Base-by-base conservation (phyloP, 768 basidiomycete genomes). In the Lyophyllum shimeji region DNA sequence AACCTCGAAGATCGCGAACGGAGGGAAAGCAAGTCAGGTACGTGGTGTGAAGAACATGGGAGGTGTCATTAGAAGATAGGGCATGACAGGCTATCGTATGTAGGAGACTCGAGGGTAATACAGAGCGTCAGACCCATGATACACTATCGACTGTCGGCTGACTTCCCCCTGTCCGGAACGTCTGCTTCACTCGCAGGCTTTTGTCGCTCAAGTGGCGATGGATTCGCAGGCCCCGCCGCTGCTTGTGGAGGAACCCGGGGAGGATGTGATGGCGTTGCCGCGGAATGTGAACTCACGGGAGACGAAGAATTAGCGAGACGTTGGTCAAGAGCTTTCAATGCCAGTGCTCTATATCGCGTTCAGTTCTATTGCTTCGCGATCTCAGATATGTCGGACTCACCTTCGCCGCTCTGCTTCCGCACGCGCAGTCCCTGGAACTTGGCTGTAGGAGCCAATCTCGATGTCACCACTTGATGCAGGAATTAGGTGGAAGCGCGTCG, bases 401-500 rank as follows among this genome's bases (percentile, higher is more conserved):
- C 96, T 83, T 76, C 96, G 78, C 57, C 97, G 79, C 75, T 99
- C 97, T 18, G 97, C 97, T 73, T 99, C 97, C 20, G 97, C 97
- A 31, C 97, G 82, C 18, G 94, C 87, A 66, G 87, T 90, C 13
- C 93, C 95, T 33, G 95, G 93, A 46, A 90, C 78, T 63, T 85
- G 85, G 40, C 73, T 76, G 67, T 93, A 95, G 9, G 75, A 75
- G 13, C 85, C 90, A 57, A 80, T 78, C 67, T 95, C 93, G 34
- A 91, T 57, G 64, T 95, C 93, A 37, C 79, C 56, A 27, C 72
- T 72, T 29, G 80, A 73, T 1, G 82, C 70, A 21, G 90, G 90
- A 54, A 98, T 87, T 59, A 98, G 72, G 64, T 84, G 85, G 65
- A 95, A 77, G 60, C 79, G 83, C 7, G 76, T 83, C 24, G 89